Percentiles rank a stretch among this genome's conserved stretches.
phyloP scores from a whole-genome alignment of 257 asterid species.

The Fraxinus anomala region DNA sequence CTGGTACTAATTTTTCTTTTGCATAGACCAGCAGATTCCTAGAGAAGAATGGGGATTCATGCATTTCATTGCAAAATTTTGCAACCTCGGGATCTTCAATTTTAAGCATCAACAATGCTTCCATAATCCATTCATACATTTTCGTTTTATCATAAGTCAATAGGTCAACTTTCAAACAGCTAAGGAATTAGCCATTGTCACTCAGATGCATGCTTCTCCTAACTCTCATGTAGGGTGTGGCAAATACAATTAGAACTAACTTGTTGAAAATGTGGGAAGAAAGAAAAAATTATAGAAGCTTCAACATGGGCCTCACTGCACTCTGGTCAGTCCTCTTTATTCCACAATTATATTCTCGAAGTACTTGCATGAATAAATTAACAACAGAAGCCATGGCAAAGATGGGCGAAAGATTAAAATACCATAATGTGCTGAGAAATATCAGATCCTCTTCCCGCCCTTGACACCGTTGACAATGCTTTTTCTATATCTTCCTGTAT shows the following conservation, averaged over 20 bases:
- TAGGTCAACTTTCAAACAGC: neutral
- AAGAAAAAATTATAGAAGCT: neutral
- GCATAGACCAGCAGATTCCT: neutral
- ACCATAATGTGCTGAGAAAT: constrained; percentile 77
- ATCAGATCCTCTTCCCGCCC: constrained; percentile 60
- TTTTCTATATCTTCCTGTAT: constrained; percentile 87
- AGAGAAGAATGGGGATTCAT: neutral
- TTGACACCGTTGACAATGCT: constrained; percentile 62
- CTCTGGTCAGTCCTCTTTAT: neutral
- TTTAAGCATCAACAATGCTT: neutral
- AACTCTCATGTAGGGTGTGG: neutral
- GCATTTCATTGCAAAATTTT: neutral
- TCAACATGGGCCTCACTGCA: neutral
- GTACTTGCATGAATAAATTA: constrained; percentile 14
- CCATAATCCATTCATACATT: neutral
- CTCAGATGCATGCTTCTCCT: neutral
- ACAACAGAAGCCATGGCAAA: constrained; percentile 16
- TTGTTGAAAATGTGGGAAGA: neutral
- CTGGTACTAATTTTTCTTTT: neutral
- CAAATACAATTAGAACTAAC: neutral
- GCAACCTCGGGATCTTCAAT: neutral
- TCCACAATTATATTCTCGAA: constrained; percentile 17
- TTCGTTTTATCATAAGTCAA: neutral
- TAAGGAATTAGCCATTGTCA: neutral
- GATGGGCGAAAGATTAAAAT: constrained; percentile 24